Base-by-base conservation (phyloP, 495 filamentous ascomycete genomes). In the Thozetella sp. region DNA sequence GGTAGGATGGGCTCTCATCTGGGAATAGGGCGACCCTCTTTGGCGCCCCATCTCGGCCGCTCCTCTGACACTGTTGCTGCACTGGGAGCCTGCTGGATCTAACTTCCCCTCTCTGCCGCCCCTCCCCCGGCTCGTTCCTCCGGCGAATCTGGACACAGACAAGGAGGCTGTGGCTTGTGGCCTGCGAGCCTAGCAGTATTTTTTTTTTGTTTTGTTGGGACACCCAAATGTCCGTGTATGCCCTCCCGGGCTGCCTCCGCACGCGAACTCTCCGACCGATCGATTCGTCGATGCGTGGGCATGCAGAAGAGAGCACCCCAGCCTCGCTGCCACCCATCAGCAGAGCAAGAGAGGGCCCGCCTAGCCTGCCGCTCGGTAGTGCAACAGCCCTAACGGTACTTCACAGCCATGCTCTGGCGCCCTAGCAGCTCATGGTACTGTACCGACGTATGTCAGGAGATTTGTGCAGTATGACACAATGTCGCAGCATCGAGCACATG, bases 401-500 rank as follows among this genome's bases (percentile, higher is more conserved):
- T 37, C 30, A 37, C 30, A 37, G 30, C 30, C 30, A 37, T 15
- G 15, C 30, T 15, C 30, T 37, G 30, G 30, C 30, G 30, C 10
- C n/a, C 11, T 4, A 48, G 11, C 11, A 48, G 11, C 9, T 48
- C 9, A n/a, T 19, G 43, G 9, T 11, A 20, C 9, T 19, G n/a
- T n/a, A n/a, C n/a, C n/a, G n/a, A n/a, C 10, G 20, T 48, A 20
- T 20, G 20, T 48, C 43, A 48, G 43, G n/a, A 48, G 43, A 48
- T 48, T 48, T 20, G n/a, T 48, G n/a, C 43, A n/a, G 43, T 15
- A 48, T 48, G 43, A 48, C 43, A 11, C 43, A 48, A 48, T 48
- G 43, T 48, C n/a, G 43, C 43, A 48, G 43, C 43, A 37, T 15
- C 6, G 15, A 6, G 30, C 30, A 37, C 30, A 37, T 37, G 30